Evolutionary conservation across 2,329 filamentous ascomycete species (phyloP), one percentile per base, ranked within the genome.

Genomic region (Polychaeton citri): DNA sequence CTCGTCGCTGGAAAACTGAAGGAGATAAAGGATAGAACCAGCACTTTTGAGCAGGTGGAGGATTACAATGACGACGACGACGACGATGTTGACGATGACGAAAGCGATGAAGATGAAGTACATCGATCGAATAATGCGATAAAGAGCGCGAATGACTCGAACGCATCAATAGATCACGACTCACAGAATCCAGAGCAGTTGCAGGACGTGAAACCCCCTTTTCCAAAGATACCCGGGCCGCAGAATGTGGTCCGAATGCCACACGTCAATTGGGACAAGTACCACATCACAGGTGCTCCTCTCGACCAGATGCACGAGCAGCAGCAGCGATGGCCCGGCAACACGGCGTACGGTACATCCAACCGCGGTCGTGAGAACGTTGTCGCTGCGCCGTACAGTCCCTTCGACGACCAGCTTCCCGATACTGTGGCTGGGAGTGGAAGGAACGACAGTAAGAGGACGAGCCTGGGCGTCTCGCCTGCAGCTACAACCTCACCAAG

Each of bases 201-300:
- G n/a, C n/a, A n/a, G n/a, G n/a, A n/a, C n/a, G n/a, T n/a, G n/a
- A n/a, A n/a, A 13, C 33, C 33, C 3, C 42, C 47, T 18, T 86
- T 86, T 64, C 65, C 72, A 2, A 63, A 62, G 13, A 71, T 95
- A 10, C 87, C 87, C 0, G 71, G 71, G 10, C 76, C 82, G 5
- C 88, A 95, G 57, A 81, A 81, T 47, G 66, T 96, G 1, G 79
- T 92, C 18, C 77, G 87, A 28, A 85, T 79, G 62, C 88, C 88
- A 6, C 81, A 84, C 6, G 79, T 96, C 52, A 94, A 95, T 63
- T 96, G 88, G 88, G 75, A 78, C 9, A 87, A 94, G 54, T 96
- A 96, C 58, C 83, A 84, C 48, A 70, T 95, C n/a, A 76, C 90
- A 3, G 87, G 85, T 33, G 79, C 83, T 40, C 75, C 83, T 2